Conservation (phyloP, 805 yeast genomes). For the Wickerhamomyces bovis region DNA sequence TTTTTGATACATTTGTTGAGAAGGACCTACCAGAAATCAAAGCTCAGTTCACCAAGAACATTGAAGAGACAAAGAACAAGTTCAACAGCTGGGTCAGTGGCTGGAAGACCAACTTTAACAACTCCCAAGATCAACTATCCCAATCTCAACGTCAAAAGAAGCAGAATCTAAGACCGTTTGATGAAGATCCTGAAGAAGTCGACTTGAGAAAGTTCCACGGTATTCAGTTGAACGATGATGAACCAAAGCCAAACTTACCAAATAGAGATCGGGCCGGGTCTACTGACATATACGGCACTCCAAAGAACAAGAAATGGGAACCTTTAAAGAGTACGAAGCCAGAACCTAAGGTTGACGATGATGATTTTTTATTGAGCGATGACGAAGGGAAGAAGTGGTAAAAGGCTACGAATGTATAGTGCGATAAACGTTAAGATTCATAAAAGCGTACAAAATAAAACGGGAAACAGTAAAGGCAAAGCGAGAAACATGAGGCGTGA, state of each 20-base stretch:
- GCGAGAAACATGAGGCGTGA: neutral
- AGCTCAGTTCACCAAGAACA: conserved; percentile 63
- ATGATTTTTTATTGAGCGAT: conserved; percentile 37
- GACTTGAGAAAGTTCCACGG: conserved; percentile 42
- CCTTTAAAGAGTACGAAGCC: conserved; percentile 25
- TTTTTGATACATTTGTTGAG: conserved; percentile 53
- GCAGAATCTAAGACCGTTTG: conserved; percentile 26
- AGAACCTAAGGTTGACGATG: conserved; percentile 28
- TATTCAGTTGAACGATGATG: conserved; percentile 35
- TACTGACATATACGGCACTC: conserved; percentile 23
- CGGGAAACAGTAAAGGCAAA: neutral
- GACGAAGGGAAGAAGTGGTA: conserved; percentile 7
- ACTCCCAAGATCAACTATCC: conserved; percentile 14
- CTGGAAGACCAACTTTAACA: conserved; percentile 22
- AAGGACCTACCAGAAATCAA: conserved; percentile 54
- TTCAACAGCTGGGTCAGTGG: conserved; percentile 60
- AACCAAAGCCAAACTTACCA: conserved; percentile 22
- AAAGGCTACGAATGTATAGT: neutral
- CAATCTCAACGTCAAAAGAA: conserved; percentile 21
- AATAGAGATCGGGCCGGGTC: conserved; percentile 26
- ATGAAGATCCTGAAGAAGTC: conserved; percentile 52
- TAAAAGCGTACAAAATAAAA: neutral
- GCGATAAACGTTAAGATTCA: neutral
- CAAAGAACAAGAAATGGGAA: conserved; percentile 34
- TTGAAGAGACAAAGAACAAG: conserved; percentile 74